phyloP scores from a whole-genome alignment of 2,329 filamentous ascomycete genomes.

The Fulvia fulva region DNA sequence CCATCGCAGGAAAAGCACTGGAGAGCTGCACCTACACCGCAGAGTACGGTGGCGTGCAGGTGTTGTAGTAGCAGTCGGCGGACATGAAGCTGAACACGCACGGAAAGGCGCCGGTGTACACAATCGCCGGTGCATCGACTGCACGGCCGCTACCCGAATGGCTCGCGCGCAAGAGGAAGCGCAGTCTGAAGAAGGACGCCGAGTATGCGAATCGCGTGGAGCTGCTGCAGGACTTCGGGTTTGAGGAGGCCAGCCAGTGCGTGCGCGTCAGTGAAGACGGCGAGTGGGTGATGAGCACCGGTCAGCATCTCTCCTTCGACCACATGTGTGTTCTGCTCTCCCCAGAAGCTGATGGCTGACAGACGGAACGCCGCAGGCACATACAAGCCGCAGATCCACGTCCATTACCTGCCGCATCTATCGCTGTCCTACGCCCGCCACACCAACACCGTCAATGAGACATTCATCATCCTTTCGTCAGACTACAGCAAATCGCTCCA shows the following conservation, averaged over 20 bases:
- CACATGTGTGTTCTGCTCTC: neutral
- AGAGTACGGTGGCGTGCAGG: too few species aligned
- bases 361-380: slow-evolving; percentile 46
- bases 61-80: slow-evolving; percentile 33
- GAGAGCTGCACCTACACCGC: too few species aligned
- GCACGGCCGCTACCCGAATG: slow-evolving; percentile 89
- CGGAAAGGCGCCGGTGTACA: slow-evolving; percentile 85
- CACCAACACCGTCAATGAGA: slow-evolving; percentile 86
- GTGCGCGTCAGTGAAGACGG: slow-evolving; percentile 90
- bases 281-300: slow-evolving; percentile 94
- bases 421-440: slow-evolving; percentile 92
- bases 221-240: slow-evolving; percentile 94
- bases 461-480: slow-evolving; percentile 79
- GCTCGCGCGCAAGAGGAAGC: slow-evolving; percentile 84
- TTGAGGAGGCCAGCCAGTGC: slow-evolving; percentile 90
- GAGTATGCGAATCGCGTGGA: slow-evolving; percentile 94
- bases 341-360: slow-evolving; percentile 24
- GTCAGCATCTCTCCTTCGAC: slow-evolving; percentile 43
- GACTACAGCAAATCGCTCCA: slow-evolving; percentile 95
- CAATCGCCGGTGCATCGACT: slow-evolving; percentile 85
- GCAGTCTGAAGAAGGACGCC: slow-evolving; percentile 84
- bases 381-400: slow-evolving; percentile 81
- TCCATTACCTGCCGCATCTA: slow-evolving; percentile 89
- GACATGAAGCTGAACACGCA: slow-evolving; percentile 74
- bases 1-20: neutral